Evolutionary conservation across 441 rosid genomes (phyloP), one percentile per base, ranked within the genome.

Genomic region (Eruca vesicaria): DNA sequence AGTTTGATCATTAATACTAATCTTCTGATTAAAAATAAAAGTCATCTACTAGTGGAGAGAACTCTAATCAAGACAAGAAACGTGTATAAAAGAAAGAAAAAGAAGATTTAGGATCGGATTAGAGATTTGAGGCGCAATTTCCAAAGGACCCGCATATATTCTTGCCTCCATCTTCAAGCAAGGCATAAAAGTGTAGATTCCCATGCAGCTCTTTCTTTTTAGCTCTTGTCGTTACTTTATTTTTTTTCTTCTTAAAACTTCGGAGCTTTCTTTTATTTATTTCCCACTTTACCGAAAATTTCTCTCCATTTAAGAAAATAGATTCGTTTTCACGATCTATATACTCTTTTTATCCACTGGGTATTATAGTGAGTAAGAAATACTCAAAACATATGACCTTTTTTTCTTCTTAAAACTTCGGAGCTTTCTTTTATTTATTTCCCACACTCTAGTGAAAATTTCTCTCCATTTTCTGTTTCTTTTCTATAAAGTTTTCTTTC

Each of bases 131-230:
- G 78, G 78, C 62, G 69, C 81, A 56, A 63, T 23, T 73, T 43
- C 74, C 78, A 73, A 73, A 78, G 78, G 76, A 72, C 78, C 81
- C 72, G 74, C 71, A 68, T 68, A 72, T 78, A 78, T 78, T 73
- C 78, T 68, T 78, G 71, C 74, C 81, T 68, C 78, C 29, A 78
- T 73, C 55, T 73, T 78, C 81, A 78, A 78, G 81, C 78, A 78
- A 78, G 64, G 81, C 81, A 73, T 73, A 77, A 56, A 73, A 68
- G 74, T 67, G 78, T 73, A 62, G 74, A 78, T 78, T 78, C 78
- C 78, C 78, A 78, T 55, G 78, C 81, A 73, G 1, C 73, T 59
- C 72, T 71, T 53, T 59, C 68, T 69, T 52, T 66, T 60, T 73
- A 36, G 35, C 18, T 53, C 58, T 57, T 60, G n/a, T 32, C 38